Evolutionary conservation across 768 basidiomycete species (phyloP).

Genomic region (Calocera viscosa): DNA sequence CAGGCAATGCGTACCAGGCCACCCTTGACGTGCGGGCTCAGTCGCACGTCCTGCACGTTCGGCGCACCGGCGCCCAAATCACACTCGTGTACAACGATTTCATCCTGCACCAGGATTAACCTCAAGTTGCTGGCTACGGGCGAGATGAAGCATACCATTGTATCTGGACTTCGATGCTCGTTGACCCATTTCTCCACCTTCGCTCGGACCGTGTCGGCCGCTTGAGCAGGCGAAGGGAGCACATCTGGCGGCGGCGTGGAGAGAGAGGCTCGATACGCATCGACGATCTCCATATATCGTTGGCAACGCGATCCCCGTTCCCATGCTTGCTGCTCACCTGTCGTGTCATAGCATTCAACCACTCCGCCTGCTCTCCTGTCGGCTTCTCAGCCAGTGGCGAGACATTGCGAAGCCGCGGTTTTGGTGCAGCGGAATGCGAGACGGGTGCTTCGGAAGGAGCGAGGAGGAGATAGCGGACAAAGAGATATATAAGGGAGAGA

Average conservation of each 20-base stretch:
- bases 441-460: conserved; percentile 29
- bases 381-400: conserved; percentile 30
- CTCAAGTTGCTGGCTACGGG: conserved; percentile 3
- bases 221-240: conserved; percentile 54
- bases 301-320: too few relatives aligned
- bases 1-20: conserved; percentile 20
- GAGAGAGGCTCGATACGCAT: conserved; percentile 49
- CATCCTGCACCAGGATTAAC: conserved; percentile 42
- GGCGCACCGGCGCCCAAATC: conserved; percentile 76
- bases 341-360: conserved; percentile 76
- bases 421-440: conserved; percentile 11
- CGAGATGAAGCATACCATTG: conserved; percentile 41
- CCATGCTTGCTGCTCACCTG: conserved; percentile 42
- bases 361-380: conserved; percentile 64
- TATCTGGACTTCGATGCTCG: conserved; percentile 51
- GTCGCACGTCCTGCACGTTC: conserved; percentile 54
- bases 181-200: conserved; percentile 75
- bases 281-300: conserved; percentile 40
- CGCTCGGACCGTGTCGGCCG: conserved; percentile 70
- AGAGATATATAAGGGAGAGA: conserved; percentile 55
- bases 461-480: conserved; percentile 92
- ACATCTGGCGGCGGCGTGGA: conserved; percentile 45
- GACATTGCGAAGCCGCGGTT: conserved; percentile 20
- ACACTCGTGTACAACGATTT: conserved; percentile 73
- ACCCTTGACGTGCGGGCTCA: conserved; percentile 32